Evolutionary conservation across 306 rosid species (phyloP).

Genomic region (Betula pendula): DNA sequence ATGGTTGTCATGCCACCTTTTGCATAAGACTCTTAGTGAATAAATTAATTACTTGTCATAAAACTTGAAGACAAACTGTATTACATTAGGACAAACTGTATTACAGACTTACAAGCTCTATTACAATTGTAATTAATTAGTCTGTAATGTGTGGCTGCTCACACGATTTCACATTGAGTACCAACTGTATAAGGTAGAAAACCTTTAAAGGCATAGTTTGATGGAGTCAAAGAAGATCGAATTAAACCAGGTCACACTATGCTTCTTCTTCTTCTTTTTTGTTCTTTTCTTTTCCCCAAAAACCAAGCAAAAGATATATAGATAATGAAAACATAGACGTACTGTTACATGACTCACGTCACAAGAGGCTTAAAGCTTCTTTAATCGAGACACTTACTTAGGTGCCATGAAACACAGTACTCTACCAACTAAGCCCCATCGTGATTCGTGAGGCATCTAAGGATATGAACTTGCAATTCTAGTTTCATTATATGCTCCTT

Average conservation of each 20-base stretch:
- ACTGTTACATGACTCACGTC: too few relatives aligned
- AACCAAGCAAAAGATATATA: background rate
- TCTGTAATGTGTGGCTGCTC: background rate
- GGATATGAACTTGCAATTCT: slow-evolving; percentile 9
- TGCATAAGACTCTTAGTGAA: too few relatives aligned
- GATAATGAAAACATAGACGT: background rate
- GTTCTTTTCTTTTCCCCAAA: background rate
- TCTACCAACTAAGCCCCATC: background rate
- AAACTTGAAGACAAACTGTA: too few relatives aligned
- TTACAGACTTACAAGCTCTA: too few relatives aligned
- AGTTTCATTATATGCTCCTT: slow-evolving; percentile 6
- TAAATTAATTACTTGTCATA: too few relatives aligned
- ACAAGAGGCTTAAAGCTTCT: background rate
- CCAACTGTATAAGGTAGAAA: too few relatives aligned
- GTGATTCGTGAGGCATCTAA: background rate
- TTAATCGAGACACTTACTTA: background rate
- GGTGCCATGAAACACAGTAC: background rate
- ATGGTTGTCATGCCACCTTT: too few relatives aligned
- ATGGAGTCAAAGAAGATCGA: too few relatives aligned
- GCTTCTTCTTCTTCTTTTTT: too few relatives aligned
- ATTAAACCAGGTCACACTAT: background rate
- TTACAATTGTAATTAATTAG: too few relatives aligned
- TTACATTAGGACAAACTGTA: too few relatives aligned
- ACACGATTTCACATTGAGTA: background rate
- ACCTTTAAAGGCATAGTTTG: too few relatives aligned